Conservation (phyloP, 352 stramenopile genomes). For the Pythium biforme region DNA sequence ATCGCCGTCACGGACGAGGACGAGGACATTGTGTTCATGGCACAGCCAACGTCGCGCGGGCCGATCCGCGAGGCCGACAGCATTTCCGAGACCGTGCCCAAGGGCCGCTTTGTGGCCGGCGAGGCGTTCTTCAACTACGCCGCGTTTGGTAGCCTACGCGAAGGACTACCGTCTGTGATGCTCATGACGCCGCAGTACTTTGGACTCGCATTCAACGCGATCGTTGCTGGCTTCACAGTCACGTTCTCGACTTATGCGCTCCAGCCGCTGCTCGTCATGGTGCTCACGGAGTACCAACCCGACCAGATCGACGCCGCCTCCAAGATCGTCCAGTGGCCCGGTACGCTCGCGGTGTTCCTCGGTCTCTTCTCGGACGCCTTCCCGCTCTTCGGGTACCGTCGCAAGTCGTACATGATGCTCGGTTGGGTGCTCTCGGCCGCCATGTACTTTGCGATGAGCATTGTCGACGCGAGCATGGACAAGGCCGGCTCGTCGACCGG, state of each 20-base stretch:
- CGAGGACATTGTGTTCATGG: conserved; percentile 21
- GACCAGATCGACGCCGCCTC: conserved; percentile 32
- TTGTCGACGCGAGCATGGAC: conserved; percentile 14
- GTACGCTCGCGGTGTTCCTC: conserved; percentile 77
- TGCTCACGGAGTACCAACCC: conserved; percentile 35
- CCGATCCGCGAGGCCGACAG: conserved; percentile 17
- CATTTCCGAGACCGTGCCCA: conserved; percentile 12
- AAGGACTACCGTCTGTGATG: conserved; percentile 32
- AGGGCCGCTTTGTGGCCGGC: conserved; percentile 31
- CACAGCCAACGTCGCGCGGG: conserved; percentile 11
- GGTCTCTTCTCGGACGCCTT: conserved; percentile 84
- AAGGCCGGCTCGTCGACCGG: not conserved
- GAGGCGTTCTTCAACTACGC: conserved; percentile 52
- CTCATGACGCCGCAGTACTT: conserved; percentile 35
- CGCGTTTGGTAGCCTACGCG: conserved; percentile 45
- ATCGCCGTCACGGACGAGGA: conserved; percentile 20
- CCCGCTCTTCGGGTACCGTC: conserved; percentile 70
- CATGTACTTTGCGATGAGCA: conserved; percentile 21
- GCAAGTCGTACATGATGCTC: conserved; percentile 88
- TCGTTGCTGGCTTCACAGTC: conserved; percentile 29
- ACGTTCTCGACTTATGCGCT: conserved; percentile 38
- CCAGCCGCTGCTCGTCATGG: conserved; percentile 42
- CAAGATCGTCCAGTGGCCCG: conserved; percentile 62
- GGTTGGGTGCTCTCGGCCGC: conserved; percentile 48
- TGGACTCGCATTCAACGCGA: conserved; percentile 39